A percentile compares a stretch with the other conserved stretches of the same genome.
These are phyloP conservation scores for Colletotrichum agaves DNA, from an alignment of 2,329 filamentous ascomycete species.

Conservation along the genomic window DNA sequence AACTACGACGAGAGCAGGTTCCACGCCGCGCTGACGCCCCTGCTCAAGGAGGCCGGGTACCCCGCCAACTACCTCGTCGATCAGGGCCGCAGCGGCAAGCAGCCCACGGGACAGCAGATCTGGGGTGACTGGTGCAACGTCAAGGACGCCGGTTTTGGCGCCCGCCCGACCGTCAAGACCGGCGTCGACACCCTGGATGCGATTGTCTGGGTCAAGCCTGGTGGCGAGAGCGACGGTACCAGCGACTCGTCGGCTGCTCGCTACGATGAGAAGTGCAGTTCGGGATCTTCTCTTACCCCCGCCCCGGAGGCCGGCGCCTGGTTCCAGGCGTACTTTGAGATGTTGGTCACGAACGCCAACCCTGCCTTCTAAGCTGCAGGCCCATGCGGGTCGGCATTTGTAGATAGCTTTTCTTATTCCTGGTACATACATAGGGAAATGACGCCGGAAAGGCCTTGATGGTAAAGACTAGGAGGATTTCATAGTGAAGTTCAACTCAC, in stretches of 20 bases:
- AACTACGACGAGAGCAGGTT: conserved; percentile 38
- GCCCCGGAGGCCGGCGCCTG: conserved; percentile 77
- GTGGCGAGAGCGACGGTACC: conserved; percentile 50
- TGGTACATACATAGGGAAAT: not conserved
- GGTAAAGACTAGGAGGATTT: too few relatives aligned
- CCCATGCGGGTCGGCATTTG: not conserved
- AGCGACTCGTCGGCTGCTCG: conserved; percentile 51
- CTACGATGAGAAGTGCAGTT: conserved; percentile 62
- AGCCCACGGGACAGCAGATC: conserved; percentile 60
- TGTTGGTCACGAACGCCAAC: conserved; percentile 65
- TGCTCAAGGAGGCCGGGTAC: conserved; percentile 35
- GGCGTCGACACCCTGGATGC: conserved; percentile 63
- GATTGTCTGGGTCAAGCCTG: conserved; percentile 70
- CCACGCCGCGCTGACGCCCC: conserved; percentile 34
- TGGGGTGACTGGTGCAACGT: conserved; percentile 72
- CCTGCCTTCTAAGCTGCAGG: conserved; percentile 55
- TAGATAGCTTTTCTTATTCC: not conserved
- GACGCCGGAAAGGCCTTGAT: not conserved
- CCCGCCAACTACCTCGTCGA: conserved; percentile 38
- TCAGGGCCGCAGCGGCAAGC: conserved; percentile 46
- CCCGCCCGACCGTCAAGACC: conserved; percentile 62
- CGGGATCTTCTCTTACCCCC: conserved; percentile 65
- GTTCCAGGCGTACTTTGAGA: conserved; percentile 72
- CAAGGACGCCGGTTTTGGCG: conserved; percentile 64
- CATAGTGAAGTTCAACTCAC: too few relatives aligned